These are phyloP conservation scores for Globisporangium canariense DNA, from an alignment of 352 stramenopile genomes.

Conservation along the genomic window DNA sequence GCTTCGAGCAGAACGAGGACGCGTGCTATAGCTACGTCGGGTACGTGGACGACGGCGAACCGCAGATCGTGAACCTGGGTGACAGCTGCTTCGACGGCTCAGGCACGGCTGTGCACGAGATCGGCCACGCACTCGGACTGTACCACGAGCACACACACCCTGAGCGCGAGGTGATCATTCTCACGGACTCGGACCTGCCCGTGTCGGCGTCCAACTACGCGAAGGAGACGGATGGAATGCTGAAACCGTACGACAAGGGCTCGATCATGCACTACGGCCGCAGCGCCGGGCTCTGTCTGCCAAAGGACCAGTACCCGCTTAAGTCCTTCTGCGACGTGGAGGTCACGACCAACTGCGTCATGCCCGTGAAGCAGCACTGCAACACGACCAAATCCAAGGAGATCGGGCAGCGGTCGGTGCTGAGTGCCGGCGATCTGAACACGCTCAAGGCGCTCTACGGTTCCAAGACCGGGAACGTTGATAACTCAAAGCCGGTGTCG, in stretches of 20 bases:
- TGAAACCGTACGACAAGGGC: constrained; percentile 64
- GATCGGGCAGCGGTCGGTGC: constrained; percentile 49
- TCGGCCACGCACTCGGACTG: constrained; percentile 61
- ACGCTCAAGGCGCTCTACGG: constrained; percentile 67
- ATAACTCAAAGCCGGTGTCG: constrained; percentile 23
- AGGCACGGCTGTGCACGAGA: constrained; percentile 56
- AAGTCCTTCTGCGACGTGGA: constrained; percentile 69
- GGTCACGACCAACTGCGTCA: constrained; percentile 58
- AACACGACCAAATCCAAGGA: constrained; percentile 59
- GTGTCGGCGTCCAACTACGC: constrained; percentile 69
- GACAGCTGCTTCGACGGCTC: constrained; percentile 57
- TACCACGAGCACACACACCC: constrained; percentile 76
- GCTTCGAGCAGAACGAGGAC: constrained; percentile 67
- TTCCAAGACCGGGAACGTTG: constrained; percentile 28
- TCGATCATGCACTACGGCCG: constrained; percentile 83
- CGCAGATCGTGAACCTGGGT: constrained; percentile 69
- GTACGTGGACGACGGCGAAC: constrained; percentile 58
- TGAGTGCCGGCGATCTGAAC: constrained; percentile 60
- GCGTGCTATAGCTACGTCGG: constrained; percentile 73
- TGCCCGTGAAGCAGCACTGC: constrained; percentile 64
- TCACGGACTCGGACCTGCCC: constrained; percentile 57
- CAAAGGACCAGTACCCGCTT: constrained; percentile 58
- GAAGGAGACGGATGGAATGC: constrained; percentile 47
- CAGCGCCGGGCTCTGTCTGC: constrained; percentile 60
- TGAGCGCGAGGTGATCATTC: constrained; percentile 59